Conservation (phyloP, 2,329 filamentous ascomycete genomes). For the Lachnellula subtilissima region DNA sequence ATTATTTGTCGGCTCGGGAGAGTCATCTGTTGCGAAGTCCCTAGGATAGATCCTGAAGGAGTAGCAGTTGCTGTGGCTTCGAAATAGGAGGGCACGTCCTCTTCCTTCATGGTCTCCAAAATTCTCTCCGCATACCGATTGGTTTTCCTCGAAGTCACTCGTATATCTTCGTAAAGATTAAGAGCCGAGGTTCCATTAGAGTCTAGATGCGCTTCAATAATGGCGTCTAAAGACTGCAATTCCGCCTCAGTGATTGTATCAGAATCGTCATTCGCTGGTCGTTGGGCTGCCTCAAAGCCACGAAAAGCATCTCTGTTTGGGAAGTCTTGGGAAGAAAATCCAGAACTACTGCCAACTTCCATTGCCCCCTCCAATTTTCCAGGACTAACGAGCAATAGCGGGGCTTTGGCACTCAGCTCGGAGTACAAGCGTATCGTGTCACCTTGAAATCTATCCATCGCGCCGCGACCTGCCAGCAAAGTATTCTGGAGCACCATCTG, state of each 20-base stretch:
- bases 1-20: not conserved
- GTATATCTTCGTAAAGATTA: not conserved
- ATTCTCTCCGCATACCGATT: not conserved
- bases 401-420: not conserved
- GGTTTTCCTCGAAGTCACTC: not conserved
- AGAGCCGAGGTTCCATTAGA: not conserved
- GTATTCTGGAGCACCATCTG: not conserved
- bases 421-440: not conserved
- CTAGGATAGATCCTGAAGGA: not conserved
- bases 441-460: not conserved
- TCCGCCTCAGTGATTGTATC: not conserved
- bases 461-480: not conserved
- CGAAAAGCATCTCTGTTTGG: not conserved
- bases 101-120: not conserved
- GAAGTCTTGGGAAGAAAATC: not conserved
- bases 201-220: not conserved
- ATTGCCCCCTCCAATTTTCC: not conserved
- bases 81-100: not conserved
- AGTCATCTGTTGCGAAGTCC: not conserved
- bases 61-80: not conserved
- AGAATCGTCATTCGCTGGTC: not conserved
- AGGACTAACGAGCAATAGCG: not conserved
- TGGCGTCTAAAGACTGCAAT: not conserved
- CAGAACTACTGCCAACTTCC: not conserved
- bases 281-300: not conserved